Base-by-base conservation (phyloP, 805 yeast species). In the Barnettozyma botsteinii region DNA sequence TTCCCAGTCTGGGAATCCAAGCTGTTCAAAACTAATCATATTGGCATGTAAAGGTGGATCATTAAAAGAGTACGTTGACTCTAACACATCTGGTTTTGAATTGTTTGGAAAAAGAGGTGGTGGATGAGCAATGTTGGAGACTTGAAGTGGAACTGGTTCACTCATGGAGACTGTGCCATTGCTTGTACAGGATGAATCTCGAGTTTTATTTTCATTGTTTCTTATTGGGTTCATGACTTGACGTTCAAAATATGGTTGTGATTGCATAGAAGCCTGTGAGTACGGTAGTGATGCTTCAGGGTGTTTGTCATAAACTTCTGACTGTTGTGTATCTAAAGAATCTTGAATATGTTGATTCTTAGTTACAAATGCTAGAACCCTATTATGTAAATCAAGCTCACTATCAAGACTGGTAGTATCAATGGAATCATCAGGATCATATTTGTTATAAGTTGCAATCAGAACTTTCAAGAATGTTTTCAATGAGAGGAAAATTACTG, bases 391-490 rank as follows among this genome's bases (percentile, higher is more conserved):
- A 12, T 29, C 25, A 6, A 50, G 10, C n/a, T 48, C 52, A 17
- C 28, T 18, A 13, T 46, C 49, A 3, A 50, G 13, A 14, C 24
- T 18, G 7, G 42, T 31, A 2, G 40, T 14, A 24, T 43, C 45
- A 7, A 50, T 17, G 13, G 23, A 35, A 29, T 33, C 40, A 7
- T 23, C 29, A 9, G 31, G 37, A 9, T 25, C 9, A 29, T 41
- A n/a, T 7, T 24, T 35, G 34, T 55, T 55, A 21, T 47, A 43
- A 1, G 48, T 48, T 7, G 52, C n/a, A 10, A 52, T 40, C 3
- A 53, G 50, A 27, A 55, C 37, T 18, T 50, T 45, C 17, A 49
- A 22, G 33, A 54, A 54, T 37, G 46, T 43, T 33, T 52, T 46
- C 15, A 53, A 39, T 17, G 43, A 30, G 17, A 30, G 43, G 14